A percentile compares a stretch with the other conserved stretches of the same genome.
Evolutionary conservation across 805 yeast genomes (phyloP).

Genomic region (Yamadazyma akitaensis): DNA sequence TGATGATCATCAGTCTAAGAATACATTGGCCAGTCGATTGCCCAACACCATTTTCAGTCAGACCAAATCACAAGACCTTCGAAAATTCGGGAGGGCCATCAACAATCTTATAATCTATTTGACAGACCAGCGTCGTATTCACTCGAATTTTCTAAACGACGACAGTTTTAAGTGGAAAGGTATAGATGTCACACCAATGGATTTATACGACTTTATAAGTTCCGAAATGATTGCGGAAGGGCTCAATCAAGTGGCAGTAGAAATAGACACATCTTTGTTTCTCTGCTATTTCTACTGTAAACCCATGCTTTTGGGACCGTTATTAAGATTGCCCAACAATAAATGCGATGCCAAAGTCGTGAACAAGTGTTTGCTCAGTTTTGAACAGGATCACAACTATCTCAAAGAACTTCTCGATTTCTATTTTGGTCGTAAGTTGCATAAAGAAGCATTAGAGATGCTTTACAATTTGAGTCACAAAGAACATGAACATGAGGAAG

Average conservation of each 20-base stretch:
- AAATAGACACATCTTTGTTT: constrained; percentile 78
- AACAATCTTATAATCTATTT: constrained; percentile 44
- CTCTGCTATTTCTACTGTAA: constrained; percentile 66
- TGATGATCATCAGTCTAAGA: constrained; percentile 11
- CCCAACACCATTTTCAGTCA: constrained; percentile 10
- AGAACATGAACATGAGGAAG: constrained; percentile 12
- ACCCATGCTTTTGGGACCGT: constrained; percentile 76
- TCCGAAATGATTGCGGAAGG: constrained; percentile 19
- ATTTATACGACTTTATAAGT: constrained; percentile 37
- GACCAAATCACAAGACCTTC: constrained; percentile 20
- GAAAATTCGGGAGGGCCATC: constrained; percentile 33
- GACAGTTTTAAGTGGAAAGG: constrained; percentile 40
- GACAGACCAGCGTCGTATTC: constrained; percentile 52
- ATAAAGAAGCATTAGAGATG: constrained; percentile 63
- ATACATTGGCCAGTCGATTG: constrained; percentile 3
- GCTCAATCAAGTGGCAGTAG: constrained; percentile 32
- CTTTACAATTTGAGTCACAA: constrained; percentile 37
- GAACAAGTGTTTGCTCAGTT: constrained; percentile 44
- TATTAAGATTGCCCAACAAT: constrained; percentile 69
- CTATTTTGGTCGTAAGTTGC: constrained; percentile 59
- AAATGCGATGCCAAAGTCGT: constrained; percentile 67
- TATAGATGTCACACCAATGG: constrained; percentile 37
- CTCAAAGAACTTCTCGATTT: constrained; percentile 75
- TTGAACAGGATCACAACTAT: constrained; percentile 32
- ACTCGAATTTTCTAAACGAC: constrained; percentile 36